These are phyloP conservation scores for Boletus hoseneyae DNA, from an alignment of 1,284 basidiomycete genomes.

Conservation along the genomic window DNA sequence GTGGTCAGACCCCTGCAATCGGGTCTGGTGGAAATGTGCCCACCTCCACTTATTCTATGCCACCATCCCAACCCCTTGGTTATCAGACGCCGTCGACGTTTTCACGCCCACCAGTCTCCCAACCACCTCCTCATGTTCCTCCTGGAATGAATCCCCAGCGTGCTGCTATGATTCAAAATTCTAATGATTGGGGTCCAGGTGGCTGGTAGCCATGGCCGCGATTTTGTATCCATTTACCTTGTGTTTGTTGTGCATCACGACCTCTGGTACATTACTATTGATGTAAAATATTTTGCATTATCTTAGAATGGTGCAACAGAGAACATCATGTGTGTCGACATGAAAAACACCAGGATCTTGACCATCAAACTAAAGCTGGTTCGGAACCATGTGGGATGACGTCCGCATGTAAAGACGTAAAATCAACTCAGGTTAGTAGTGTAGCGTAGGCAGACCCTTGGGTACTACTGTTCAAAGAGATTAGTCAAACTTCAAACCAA, in stretches of 20 bases:
- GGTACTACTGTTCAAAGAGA: no score
- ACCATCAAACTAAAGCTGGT: not conserved
- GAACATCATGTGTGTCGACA: not conserved
- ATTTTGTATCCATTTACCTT: constrained; percentile 12
- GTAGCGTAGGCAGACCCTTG: no score
- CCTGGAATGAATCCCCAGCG: constrained; percentile 63
- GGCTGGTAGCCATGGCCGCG: constrained; percentile 31
- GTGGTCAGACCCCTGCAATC: constrained; percentile 46
- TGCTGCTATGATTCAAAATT: constrained; percentile 56
- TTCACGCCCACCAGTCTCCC: constrained; percentile 42
- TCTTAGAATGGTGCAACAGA: constrained; percentile 21
- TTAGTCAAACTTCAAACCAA: no score
- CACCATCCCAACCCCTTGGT: constrained; percentile 48
- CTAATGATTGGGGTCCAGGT: constrained; percentile 35
- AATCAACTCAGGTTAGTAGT: not conserved
- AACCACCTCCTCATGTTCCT: constrained; percentile 41
- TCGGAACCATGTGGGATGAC: no score
- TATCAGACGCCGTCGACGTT: constrained; percentile 58
- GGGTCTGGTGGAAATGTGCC: constrained; percentile 30
- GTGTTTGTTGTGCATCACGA: constrained; percentile 10
- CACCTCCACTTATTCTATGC: constrained; percentile 28
- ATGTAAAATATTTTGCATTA: constrained; percentile 28
- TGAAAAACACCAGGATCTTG: not conserved
- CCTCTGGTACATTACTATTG: constrained; percentile 22
- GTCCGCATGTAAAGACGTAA: not conserved